Evolutionary conservation across 2,329 filamentous ascomycete genomes (phyloP).

Genomic region (Epichloe uncinata): DNA sequence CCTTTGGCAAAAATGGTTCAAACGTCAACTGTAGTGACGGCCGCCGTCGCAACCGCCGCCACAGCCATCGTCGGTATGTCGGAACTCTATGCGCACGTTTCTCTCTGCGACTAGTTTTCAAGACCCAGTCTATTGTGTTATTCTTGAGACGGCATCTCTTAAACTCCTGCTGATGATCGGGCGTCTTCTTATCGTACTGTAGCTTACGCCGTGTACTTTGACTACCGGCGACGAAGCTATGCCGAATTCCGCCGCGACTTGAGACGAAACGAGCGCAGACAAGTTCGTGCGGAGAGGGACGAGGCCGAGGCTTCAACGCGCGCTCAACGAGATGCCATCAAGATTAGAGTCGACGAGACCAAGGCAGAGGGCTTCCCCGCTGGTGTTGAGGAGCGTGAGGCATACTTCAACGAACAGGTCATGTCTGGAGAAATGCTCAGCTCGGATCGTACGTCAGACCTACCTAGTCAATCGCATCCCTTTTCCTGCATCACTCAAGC

Average conservation of each 20-base stretch:
- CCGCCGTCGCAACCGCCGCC: slow-evolving; percentile 46
- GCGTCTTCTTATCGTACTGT: not conserved
- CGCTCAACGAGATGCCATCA: slow-evolving; percentile 61
- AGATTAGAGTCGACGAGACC: slow-evolving; percentile 61
- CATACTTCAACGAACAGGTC: slow-evolving; percentile 94
- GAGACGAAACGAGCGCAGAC: slow-evolving; percentile 63
- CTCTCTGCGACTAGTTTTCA: not conserved
- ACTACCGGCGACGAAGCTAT: slow-evolving; percentile 50
- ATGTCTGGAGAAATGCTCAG: slow-evolving; percentile 75
- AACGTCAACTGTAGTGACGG: slow-evolving; percentile 43
- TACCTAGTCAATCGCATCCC: not conserved
- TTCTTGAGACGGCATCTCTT: not conserved
- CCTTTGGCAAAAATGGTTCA: slow-evolving; percentile 27
- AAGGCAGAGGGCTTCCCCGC: slow-evolving; percentile 81
- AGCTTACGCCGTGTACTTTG: slow-evolving; percentile 58
- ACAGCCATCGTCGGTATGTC: slow-evolving; percentile 44
- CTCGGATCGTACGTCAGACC: slow-evolving; percentile 51
- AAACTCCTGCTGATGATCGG: not conserved
- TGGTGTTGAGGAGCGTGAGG: slow-evolving; percentile 85
- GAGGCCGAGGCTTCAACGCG: slow-evolving; percentile 51
- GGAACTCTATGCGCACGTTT: not conserved
- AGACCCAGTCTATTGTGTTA: slow-evolving; percentile 8
- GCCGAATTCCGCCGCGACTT: slow-evolving; percentile 53
- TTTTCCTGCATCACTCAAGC: not conserved
- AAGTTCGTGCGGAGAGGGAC: slow-evolving; percentile 59